phyloP scores from a whole-genome alignment of 148 eudicot species.

The Cornus suecica region DNA sequence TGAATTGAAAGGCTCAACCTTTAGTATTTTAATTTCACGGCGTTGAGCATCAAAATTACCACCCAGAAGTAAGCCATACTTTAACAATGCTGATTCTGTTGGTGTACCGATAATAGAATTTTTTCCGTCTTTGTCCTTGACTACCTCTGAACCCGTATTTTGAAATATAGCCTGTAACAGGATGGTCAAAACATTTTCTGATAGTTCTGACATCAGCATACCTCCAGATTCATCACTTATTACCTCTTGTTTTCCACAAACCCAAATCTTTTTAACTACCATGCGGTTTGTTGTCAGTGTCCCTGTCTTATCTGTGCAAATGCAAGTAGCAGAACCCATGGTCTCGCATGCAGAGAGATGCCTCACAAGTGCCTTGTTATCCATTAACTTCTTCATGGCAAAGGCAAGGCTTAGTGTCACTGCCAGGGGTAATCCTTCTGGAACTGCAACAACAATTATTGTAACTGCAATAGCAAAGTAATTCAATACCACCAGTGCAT shows the following conservation, averaged over 20 bases:
- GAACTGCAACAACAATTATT: slow-evolving; percentile 93
- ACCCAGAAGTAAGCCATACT: slow-evolving; percentile 64
- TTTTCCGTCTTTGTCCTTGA: slow-evolving; percentile 54
- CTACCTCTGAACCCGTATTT: slow-evolving; percentile 83
- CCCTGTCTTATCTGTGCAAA: slow-evolving; percentile 96
- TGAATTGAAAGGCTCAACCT: slow-evolving; percentile 88
- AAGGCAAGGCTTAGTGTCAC: slow-evolving; percentile 96
- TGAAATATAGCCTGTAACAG: slow-evolving; percentile 68
- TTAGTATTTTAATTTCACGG: slow-evolving; percentile 32
- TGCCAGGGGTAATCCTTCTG: slow-evolving; percentile 94
- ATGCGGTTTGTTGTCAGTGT: slow-evolving; percentile 91
- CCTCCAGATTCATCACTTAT: slow-evolving; percentile 28
- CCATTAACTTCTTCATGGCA: slow-evolving; percentile 93
- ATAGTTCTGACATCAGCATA: slow-evolving; percentile 23
- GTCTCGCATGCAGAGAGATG: slow-evolving; percentile 97
- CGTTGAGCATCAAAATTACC: slow-evolving; percentile 56
- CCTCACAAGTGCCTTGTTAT: slow-evolving; percentile 74
- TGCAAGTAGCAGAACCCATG: slow-evolving; percentile 86
- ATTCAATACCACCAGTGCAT: slow-evolving; percentile 65
- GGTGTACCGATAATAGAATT: slow-evolving; percentile 75
- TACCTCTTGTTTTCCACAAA: slow-evolving; percentile 48
- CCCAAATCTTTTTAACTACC: slow-evolving; percentile 77
- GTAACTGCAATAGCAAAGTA: slow-evolving; percentile 93
- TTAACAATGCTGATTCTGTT: slow-evolving; percentile 84
- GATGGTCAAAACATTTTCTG: slow-evolving; percentile 32